These are phyloP conservation scores for Camellia oleifera DNA, from an alignment of 179 eudicot species.

Conservation along the genomic window DNA sequence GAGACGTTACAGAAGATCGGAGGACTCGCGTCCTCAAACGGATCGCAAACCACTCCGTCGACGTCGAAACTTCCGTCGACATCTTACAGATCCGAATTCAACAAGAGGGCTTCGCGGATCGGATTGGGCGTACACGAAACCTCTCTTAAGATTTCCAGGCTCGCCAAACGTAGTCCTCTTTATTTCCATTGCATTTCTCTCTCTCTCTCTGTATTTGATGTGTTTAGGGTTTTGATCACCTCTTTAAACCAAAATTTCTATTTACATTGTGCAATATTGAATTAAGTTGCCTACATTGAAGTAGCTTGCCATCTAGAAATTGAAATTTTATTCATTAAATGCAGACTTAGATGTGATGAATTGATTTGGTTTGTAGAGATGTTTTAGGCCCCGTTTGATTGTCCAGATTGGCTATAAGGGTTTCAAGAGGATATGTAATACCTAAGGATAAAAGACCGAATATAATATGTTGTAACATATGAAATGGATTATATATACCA, in stretches of 20 bases:
- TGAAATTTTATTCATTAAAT: not conserved
- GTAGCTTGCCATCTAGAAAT: not conserved
- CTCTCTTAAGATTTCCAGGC: conserved; percentile 59
- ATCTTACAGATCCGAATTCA: conserved; percentile 67
- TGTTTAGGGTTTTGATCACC: not conserved
- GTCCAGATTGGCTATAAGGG: too few species aligned
- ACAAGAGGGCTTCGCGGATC: conserved; percentile 62
- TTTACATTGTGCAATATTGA: not conserved
- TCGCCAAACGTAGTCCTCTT: conserved; percentile 53
- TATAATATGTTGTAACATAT: too few species aligned
- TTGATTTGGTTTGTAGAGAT: not conserved
- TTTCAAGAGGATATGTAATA: too few species aligned
- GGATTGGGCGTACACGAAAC: conserved; percentile 70
- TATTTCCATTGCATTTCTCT: not conserved
- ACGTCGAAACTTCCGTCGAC: conserved; percentile 23
- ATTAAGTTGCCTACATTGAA: not conserved
- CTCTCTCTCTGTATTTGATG: not conserved
- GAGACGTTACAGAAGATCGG: conserved; percentile 52
- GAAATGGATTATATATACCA: too few species aligned
- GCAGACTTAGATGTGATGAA: not conserved
- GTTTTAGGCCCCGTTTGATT: not conserved
- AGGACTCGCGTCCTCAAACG: conserved; percentile 32
- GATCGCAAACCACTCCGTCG: conserved; percentile 20
- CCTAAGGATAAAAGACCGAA: too few species aligned
- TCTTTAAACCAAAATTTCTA: not conserved